Evolutionary conservation across 768 basidiomycete species (phyloP).

Genomic region (Dioszegia hungarica): DNA sequence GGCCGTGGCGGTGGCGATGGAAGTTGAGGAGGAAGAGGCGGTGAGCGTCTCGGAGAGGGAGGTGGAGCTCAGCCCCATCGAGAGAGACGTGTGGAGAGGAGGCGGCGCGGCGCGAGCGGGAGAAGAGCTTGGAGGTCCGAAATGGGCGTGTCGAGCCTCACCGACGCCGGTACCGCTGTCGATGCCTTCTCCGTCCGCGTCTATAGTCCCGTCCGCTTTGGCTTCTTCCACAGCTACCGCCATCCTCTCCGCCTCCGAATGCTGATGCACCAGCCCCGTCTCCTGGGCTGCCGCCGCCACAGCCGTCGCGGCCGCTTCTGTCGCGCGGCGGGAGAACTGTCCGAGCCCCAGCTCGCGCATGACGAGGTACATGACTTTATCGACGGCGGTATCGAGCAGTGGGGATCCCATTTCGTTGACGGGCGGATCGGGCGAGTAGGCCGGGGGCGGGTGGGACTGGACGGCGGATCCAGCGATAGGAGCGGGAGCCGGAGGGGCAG

Average conservation of each 20-base stretch:
- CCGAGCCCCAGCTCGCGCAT: constrained; percentile 23
- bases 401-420: constrained; percentile 11
- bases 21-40: background rate
- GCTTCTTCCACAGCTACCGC: background rate
- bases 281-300: background rate
- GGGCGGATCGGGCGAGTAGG: constrained; percentile 20
- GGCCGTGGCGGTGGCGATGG: background rate
- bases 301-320: background rate
- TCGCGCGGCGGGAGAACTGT: background rate
- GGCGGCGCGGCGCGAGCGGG: background rate
- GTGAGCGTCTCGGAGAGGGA: background rate
- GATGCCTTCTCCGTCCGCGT: background rate
- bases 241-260: background rate
- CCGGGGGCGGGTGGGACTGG: constrained; percentile 17
- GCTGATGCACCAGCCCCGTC: background rate
- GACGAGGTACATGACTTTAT: constrained; percentile 38
- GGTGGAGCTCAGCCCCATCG: background rate
- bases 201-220: background rate
- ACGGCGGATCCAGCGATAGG: too few species aligned
- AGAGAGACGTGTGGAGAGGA: background rate
- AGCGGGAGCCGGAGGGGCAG: constrained; percentile 12
- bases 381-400: constrained; percentile 39
- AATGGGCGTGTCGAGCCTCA: background rate
- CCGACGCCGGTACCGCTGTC: background rate
- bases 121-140: background rate